Conservation (phyloP, 2,329 filamentous ascomycete genomes). For the Colletotrichum graminicola region DNA sequence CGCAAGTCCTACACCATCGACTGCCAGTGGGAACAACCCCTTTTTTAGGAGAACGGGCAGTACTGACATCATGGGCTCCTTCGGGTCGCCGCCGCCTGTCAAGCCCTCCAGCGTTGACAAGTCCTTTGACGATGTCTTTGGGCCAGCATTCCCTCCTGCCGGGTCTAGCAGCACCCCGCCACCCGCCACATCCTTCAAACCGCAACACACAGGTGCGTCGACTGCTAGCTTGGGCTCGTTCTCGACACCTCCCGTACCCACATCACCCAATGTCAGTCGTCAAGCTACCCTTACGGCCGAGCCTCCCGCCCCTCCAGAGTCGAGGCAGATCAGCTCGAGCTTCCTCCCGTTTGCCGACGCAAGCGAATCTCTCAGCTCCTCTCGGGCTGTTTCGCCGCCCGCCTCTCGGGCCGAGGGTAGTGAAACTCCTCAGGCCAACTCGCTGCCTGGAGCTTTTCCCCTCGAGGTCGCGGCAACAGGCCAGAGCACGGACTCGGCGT, state of each 20-base stretch:
- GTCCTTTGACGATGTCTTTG: slow-evolving; percentile 90
- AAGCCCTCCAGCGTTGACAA: slow-evolving; percentile 68
- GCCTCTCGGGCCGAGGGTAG: slow-evolving; percentile 68
- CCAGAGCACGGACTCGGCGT: slow-evolving; percentile 50
- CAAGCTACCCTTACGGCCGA: slow-evolving; percentile 70
- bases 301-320: slow-evolving; percentile 73
- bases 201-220: slow-evolving; percentile 70
- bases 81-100: slow-evolving; percentile 59
- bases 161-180: slow-evolving; percentile 59
- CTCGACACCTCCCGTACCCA: slow-evolving; percentile 67
- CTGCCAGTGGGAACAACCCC: slow-evolving; percentile 86
- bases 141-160: slow-evolving; percentile 69
- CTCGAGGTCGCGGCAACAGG: slow-evolving; percentile 55
- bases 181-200: slow-evolving; percentile 72
- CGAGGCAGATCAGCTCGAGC: slow-evolving; percentile 81
- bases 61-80: slow-evolving; percentile 69
- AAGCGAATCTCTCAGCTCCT: slow-evolving; percentile 79
- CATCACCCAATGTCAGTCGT: slow-evolving; percentile 71
- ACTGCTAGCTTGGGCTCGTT: slow-evolving; percentile 65
- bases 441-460: slow-evolving; percentile 51
- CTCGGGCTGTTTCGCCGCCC: slow-evolving; percentile 81
- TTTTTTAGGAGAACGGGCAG: slow-evolving; percentile 85
- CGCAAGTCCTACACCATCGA: slow-evolving; percentile 77
- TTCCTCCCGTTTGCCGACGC: slow-evolving; percentile 78
- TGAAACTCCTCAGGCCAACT: slow-evolving; percentile 49